A percentile compares a stretch with the other conserved stretches of the same genome.
Conservation (phyloP, 345 rosid genomes). For the Brassica rapa region DNA sequence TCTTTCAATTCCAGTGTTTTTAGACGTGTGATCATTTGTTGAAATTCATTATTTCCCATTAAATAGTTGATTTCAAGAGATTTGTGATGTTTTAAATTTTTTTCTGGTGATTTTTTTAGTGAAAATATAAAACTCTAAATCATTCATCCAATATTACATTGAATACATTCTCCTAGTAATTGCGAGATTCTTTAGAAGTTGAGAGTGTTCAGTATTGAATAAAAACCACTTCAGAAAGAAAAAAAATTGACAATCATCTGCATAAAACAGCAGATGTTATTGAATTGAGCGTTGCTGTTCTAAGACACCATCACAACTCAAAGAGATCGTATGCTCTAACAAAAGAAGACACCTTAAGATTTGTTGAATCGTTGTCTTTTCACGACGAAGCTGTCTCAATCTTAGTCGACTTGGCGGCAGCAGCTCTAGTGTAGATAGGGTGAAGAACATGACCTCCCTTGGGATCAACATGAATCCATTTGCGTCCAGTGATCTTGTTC, state of each 20-base stretch:
- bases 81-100: no score
- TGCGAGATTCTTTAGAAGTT: not conserved
- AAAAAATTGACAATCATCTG: not conserved
- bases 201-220: not conserved
- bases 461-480: conserved; percentile 76
- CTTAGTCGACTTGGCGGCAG: conserved; percentile 30
- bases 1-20: no score
- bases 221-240: not conserved
- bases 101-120: no score
- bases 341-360: conserved; percentile 10
- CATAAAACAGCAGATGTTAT: conserved; percentile 3
- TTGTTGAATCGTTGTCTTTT: not conserved
- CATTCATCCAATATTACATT: no score
- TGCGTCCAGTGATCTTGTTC: conserved; percentile 67
- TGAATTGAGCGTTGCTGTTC: conserved; percentile 6
- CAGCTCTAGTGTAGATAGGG: conserved; percentile 52
- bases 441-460: conserved; percentile 77
- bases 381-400: conserved; percentile 35
- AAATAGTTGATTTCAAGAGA: no score
- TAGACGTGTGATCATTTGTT: no score
- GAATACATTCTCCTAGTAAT: no score
- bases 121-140: no score
- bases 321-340: not conserved
- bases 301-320: not conserved
- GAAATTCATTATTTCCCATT: no score